Evolutionary conservation across 495 filamentous ascomycete species (phyloP).

Genomic region (Neurospora sp.): DNA sequence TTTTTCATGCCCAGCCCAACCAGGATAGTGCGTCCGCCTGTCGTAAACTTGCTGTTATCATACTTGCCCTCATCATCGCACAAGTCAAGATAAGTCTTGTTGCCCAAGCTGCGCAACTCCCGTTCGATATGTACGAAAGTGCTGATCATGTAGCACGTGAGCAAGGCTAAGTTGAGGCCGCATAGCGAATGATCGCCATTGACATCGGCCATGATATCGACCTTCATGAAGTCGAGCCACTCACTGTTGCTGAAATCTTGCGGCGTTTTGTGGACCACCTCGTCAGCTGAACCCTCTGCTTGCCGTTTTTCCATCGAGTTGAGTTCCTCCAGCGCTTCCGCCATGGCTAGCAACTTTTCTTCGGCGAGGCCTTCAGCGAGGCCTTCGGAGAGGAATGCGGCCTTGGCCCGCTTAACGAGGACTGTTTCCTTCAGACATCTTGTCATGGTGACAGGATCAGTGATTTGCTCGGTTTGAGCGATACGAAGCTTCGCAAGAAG

Average conservation of each 20-base stretch:
- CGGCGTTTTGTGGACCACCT: background rate
- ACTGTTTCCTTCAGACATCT: conserved; percentile 18
- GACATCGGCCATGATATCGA: conserved; percentile 22
- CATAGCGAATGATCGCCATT: conserved; percentile 17
- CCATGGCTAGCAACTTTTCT: background rate
- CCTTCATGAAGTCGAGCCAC: conserved; percentile 13
- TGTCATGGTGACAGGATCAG: conserved; percentile 19
- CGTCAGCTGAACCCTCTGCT: background rate
- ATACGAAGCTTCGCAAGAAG: conserved; percentile 13
- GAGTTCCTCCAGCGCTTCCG: background rate
- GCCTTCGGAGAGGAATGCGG: background rate
- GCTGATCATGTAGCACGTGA: conserved; percentile 14
- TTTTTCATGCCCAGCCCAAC: background rate
- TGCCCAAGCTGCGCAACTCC: conserved; percentile 45
- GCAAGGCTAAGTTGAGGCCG: conserved; percentile 19
- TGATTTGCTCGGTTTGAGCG: conserved; percentile 12
- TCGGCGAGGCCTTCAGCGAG: background rate
- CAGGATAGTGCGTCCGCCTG: background rate
- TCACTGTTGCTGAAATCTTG: background rate
- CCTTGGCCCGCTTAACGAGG: conserved; percentile 20
- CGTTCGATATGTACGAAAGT: conserved; percentile 42
- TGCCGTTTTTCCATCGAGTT: background rate
- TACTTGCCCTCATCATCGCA: background rate
- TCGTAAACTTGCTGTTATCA: background rate
- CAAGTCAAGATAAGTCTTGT: conserved; percentile 11